Base-by-base conservation (phyloP, 164 flowering plant genomes). In the Nymphaea colorata region DNA sequence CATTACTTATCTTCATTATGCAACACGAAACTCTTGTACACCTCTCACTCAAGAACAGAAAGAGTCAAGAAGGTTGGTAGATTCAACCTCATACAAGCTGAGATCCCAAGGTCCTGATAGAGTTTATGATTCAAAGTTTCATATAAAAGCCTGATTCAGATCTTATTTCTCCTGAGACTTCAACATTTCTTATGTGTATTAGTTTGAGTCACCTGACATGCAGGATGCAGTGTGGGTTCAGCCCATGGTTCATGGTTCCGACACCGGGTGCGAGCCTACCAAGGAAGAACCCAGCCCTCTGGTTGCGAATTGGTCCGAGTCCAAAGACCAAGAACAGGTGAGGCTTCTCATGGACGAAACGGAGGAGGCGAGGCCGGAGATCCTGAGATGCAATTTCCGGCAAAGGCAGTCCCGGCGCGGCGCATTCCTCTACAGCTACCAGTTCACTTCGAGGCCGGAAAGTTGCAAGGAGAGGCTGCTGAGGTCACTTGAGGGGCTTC, bases 371-470 rank as follows among this genome's bases (percentile, higher is more conserved):
- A 78, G 44, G 74, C 66, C 64, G 70, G 69, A 7, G 75, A 72
- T 4, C 53, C 36, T 25, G 36, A 25, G 36, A 25, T 25, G 36
- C 36, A 25, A 25, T 25, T 25, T 25, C 36, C 36, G 36, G 36
- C 36, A 1, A 25, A 25, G 36, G 36, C 36, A 25, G 36, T 25
- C 36, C 36, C 36, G 53, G 12, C 3, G 84, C 45, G 78, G 72
- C 4, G 82, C 80, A 17, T 78, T 81, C 64, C 74, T 81, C 3
- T 72, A 62, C 41, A 81, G 84, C 41, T 81, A 81, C 51, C 80
- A 69, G 45, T 75, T 81, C 60, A 5, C 53, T 5, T 62, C 74
- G 2, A 60, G 68, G 16, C 18, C 68, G 43, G 68, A 68, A 25
- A 70, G 75, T 3, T 69, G 68, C 44, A 70, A 68, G 57, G 74